Conservation (phyloP, 495 filamentous ascomycete species). For the Aspergillus conjunctus region DNA sequence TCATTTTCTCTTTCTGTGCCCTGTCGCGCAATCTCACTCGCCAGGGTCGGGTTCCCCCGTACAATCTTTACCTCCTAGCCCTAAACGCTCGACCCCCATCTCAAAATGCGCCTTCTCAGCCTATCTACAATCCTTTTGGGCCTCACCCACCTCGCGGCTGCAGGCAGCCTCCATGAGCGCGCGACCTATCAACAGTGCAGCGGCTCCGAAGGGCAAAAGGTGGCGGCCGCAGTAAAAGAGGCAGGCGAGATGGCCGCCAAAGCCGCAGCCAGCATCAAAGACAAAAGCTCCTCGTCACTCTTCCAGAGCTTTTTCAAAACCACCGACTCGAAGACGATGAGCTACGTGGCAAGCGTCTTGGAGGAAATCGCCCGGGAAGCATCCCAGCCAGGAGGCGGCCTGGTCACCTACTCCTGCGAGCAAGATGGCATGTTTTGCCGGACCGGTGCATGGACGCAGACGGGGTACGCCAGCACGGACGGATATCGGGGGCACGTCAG, state of each 20-base stretch:
- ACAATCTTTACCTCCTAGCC: too few relatives aligned
- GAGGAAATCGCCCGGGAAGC: conserved; percentile 11
- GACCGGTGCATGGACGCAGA: background rate
- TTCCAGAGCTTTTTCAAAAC: conserved; percentile 18
- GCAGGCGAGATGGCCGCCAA: conserved; percentile 11
- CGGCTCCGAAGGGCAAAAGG: background rate
- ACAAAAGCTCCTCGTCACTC: background rate
- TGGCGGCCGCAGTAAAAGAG: background rate
- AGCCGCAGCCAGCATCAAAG: conserved; percentile 11
- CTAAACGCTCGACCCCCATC: background rate
- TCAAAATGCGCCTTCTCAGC: background rate
- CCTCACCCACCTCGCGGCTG: background rate
- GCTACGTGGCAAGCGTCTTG: conserved; percentile 7
- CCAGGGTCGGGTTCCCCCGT: background rate
- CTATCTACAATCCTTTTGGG: background rate
- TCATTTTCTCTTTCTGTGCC: background rate
- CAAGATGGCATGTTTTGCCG: conserved; percentile 2
- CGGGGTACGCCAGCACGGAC: conserved; percentile 10
- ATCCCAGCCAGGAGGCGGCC: background rate
- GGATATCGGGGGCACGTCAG: conserved; percentile 2
- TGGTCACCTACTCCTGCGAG: conserved; percentile 13
- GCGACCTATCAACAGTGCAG: background rate
- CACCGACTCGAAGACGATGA: conserved; percentile 6
- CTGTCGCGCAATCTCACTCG: background rate
- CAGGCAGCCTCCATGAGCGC: background rate